Conservation (phyloP, 2,329 filamentous ascomycete genomes). For the Fusarium verticillioides region DNA sequence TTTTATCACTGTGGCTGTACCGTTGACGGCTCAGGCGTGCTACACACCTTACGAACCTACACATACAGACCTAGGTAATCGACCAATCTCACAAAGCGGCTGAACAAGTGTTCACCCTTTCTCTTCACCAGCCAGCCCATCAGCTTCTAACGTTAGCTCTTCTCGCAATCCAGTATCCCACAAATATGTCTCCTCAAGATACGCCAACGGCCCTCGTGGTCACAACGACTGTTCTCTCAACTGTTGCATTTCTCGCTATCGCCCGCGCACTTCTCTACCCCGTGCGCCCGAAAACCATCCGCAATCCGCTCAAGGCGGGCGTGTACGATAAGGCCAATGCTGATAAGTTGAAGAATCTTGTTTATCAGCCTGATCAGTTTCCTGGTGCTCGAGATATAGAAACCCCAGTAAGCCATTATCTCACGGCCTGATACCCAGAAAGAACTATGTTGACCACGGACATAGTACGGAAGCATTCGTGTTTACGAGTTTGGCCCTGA, state of each 20-base stretch:
- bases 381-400: conserved; percentile 78
- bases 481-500: conserved; percentile 87
- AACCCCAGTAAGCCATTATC: conserved; percentile 63
- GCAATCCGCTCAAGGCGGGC: conserved; percentile 57
- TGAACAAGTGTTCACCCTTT: conserved; percentile 17
- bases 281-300: conserved; percentile 52
- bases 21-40: neutral
- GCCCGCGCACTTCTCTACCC: conserved; percentile 55
- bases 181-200: conserved; percentile 26
- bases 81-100: conserved; percentile 3
- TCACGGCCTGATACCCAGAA: neutral
- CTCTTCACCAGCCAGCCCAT: neutral
- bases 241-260: conserved; percentile 52
- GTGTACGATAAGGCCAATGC: conserved; percentile 49
- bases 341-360: conserved; percentile 52
- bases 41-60: neutral
- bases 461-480: conserved; percentile 75
- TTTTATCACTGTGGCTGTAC: conserved; percentile 5
- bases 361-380: conserved; percentile 75
- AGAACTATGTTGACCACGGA: conserved; percentile 10
- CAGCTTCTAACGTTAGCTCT: neutral
- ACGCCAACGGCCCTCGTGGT: conserved; percentile 47
- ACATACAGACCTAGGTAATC: neutral
- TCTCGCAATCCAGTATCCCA: neutral
- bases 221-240: conserved; percentile 56